phyloP scores from a whole-genome alignment of 73 alveolate genomes.

The Paramecium caudatum region DNA sequence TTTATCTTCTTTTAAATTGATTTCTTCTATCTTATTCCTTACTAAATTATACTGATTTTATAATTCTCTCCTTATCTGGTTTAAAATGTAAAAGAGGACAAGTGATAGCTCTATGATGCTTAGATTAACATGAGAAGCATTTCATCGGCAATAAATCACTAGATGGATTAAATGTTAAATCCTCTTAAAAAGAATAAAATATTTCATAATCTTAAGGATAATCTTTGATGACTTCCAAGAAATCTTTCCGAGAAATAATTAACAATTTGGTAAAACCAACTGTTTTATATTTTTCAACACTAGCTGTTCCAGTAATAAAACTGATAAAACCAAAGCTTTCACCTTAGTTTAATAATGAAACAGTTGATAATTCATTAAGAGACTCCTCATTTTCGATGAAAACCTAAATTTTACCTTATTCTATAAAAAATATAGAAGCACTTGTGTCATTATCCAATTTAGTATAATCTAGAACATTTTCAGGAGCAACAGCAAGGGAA shows the following conservation, averaged over 20 bases:
- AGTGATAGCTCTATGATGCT: constrained; percentile 41
- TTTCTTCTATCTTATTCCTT: neutral
- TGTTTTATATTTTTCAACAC: constrained; percentile 58
- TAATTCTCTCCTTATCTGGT: constrained; percentile 59
- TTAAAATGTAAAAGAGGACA: constrained; percentile 72
- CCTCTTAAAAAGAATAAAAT: constrained; percentile 55
- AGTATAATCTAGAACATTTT: constrained; percentile 45
- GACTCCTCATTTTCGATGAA: constrained; percentile 42
- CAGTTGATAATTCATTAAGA: constrained; percentile 30
- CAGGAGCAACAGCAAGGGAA: constrained; percentile 45
- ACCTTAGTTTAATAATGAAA: neutral
- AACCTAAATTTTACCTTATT: constrained; percentile 60
- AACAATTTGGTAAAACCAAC: constrained; percentile 70
- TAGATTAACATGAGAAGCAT: constrained; percentile 66
- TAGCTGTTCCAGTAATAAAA: constrained; percentile 51
- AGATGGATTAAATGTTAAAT: constrained; percentile 53
- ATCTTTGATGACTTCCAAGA: constrained; percentile 56
- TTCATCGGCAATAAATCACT: constrained; percentile 7
- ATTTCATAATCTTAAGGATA: constrained; percentile 71
- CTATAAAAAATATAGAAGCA: constrained; percentile 57
- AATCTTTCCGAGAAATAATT: constrained; percentile 63
- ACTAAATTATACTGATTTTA: constrained; percentile 16
- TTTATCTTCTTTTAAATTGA: neutral
- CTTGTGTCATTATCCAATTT: neutral
- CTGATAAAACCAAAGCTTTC: constrained; percentile 71